These are phyloP conservation scores for Raphanus sativus DNA, from an alignment of 345 rosid genomes.

Conservation along the genomic window DNA sequence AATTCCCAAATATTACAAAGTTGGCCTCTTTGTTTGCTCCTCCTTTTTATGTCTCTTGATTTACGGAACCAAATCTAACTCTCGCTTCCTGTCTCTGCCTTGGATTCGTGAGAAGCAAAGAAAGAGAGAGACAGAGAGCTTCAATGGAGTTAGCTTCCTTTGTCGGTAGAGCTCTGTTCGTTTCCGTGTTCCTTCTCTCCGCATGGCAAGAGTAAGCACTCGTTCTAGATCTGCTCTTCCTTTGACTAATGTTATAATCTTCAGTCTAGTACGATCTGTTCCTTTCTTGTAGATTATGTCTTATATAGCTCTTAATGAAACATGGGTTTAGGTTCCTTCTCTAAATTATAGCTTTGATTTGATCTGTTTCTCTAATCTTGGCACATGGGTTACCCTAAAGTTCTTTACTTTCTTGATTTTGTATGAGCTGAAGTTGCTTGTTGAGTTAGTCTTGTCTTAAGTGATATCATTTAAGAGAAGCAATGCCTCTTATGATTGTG, in stretches of 20 bases:
- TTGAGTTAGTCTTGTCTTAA: background rate
- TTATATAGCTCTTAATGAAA: background rate
- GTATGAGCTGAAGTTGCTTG: background rate
- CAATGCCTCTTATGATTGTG: background rate
- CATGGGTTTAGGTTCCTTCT: background rate
- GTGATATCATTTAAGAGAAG: background rate
- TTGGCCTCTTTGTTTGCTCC: slow-evolving; percentile 7
- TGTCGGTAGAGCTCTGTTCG: slow-evolving; percentile 45
- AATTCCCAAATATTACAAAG: slow-evolving; percentile 15
- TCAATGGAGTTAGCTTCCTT: background rate
- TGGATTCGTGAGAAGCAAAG: background rate
- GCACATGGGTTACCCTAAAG: background rate
- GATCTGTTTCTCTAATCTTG: background rate
- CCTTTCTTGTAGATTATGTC: background rate
- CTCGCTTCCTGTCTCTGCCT: slow-evolving; percentile 12
- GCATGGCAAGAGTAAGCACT: slow-evolving; percentile 3
- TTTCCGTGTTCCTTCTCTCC: slow-evolving; percentile 6
- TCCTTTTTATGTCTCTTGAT: slow-evolving; percentile 15
- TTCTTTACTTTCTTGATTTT: background rate
- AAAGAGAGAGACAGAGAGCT: background rate
- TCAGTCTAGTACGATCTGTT: background rate
- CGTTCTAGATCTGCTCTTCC: slow-evolving; percentile 10
- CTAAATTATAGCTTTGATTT: background rate
- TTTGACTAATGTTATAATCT: background rate
- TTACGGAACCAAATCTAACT: slow-evolving; percentile 31